A percentile compares a stretch with the other conserved stretches of the same genome.
Conservation (phyloP, 257 asterid genomes). For the Petrea volubilis region DNA sequence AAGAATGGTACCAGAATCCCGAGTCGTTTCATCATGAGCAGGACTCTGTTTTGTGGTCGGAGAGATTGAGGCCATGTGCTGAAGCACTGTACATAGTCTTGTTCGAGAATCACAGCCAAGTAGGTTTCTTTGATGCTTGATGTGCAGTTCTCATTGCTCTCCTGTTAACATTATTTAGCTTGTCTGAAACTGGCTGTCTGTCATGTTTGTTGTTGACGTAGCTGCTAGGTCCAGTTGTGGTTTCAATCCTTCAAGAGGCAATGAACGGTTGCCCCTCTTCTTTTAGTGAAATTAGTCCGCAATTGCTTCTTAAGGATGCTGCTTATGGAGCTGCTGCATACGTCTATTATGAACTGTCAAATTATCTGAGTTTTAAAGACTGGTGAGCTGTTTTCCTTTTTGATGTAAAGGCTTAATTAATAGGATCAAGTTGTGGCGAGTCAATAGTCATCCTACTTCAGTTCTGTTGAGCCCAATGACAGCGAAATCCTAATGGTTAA, state of each 20-base stretch:
- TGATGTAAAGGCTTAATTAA: constrained; percentile 10
- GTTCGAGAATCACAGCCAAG: constrained; percentile 92
- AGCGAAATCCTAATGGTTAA: constrained; percentile 9
- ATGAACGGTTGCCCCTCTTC: constrained; percentile 89
- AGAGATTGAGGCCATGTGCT: constrained; percentile 95
- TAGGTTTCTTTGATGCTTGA: constrained; percentile 38
- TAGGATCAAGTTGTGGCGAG: constrained; percentile 3
- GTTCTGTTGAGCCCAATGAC: constrained; percentile 4
- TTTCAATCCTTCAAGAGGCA: constrained; percentile 97
- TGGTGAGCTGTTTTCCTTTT: constrained; percentile 56
- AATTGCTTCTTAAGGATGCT: constrained; percentile 93
- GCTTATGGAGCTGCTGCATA: constrained; percentile 99
- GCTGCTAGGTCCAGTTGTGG: constrained; percentile 96
- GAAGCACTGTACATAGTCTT: constrained; percentile 93
- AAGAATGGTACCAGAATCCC: constrained; percentile 90
- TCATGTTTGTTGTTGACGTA: constrained; percentile 36
- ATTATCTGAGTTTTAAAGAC: constrained; percentile 88
- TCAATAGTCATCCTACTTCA: constrained; percentile 1
- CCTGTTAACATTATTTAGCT: constrained; percentile 4
- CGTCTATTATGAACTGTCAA: constrained; percentile 94
- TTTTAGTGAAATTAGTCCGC: constrained; percentile 74
- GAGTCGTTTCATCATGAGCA: constrained; percentile 95
- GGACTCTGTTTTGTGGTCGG: constrained; percentile 92
- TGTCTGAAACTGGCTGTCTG: constrained; percentile 23
- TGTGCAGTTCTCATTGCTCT: constrained; percentile 13